A percentile compares a stretch with the other conserved stretches of the same genome.
These are phyloP conservation scores for Pseudopithomyces maydicus DNA, from an alignment of 2,329 filamentous ascomycete species.

Conservation along the genomic window DNA sequence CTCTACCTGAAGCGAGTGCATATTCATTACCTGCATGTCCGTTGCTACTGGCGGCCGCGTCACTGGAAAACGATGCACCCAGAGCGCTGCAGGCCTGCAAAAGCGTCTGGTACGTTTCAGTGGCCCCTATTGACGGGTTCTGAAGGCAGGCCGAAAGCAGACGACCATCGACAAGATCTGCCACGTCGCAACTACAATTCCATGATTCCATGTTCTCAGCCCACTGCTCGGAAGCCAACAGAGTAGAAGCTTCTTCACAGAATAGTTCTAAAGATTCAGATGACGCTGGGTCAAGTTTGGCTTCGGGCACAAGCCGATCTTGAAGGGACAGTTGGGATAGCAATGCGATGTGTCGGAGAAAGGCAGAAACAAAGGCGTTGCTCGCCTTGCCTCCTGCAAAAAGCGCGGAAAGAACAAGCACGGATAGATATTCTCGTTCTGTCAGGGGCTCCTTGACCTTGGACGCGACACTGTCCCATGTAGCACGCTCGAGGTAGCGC, in stretches of 20 bases:
- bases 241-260: conserved; percentile 38
- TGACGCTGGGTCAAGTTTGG: conserved; percentile 38
- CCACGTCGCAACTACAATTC: conserved; percentile 50
- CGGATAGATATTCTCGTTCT: conserved; percentile 41
- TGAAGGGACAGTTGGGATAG: conserved; percentile 49
- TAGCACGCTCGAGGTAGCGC: conserved; percentile 9
- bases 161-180: conserved; percentile 63
- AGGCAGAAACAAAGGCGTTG: conserved; percentile 40
- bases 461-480: conserved; percentile 14
- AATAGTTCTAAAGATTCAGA: conserved; percentile 46
- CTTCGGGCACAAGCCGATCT: conserved; percentile 41
- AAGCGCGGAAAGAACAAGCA: conserved; percentile 41
- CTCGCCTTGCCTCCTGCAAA: conserved; percentile 32
- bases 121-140: conserved; percentile 19
- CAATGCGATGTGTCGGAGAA: conserved; percentile 52
- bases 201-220: conserved; percentile 26
- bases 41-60: neutral
- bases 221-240: conserved; percentile 48
- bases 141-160: conserved; percentile 36
- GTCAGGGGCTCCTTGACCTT: conserved; percentile 28
- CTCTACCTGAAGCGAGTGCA: neutral
- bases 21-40: conserved; percentile 2
- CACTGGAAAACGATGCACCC: conserved; percentile 16
- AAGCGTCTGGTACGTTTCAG: conserved; percentile 24
- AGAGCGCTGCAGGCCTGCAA: conserved; percentile 26